Evolutionary conservation across 768 basidiomycete species (phyloP).

Genomic region (Lentinus tigrinus): DNA sequence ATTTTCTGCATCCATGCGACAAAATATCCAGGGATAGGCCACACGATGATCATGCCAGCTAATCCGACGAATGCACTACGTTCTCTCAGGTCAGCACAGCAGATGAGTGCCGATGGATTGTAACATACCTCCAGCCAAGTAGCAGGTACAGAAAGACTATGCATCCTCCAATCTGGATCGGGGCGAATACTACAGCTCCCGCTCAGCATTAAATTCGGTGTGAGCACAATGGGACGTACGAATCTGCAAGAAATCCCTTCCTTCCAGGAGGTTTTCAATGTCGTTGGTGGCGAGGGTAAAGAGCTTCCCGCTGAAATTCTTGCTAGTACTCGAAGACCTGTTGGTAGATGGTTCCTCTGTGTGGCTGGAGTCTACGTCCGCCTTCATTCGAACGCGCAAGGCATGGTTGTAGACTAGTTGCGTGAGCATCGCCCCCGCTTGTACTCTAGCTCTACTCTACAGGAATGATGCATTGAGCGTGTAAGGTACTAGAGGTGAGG

Average conservation of each 20-base stretch:
- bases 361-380: conserved; percentile 28
- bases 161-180: conserved; percentile 39
- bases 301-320: conserved; percentile 70
- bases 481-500: not conserved
- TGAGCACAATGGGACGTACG: conserved; percentile 31
- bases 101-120: not conserved
- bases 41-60: conserved; percentile 35
- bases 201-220: conserved; percentile 41
- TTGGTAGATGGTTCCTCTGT: not conserved
- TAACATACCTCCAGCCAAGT: conserved; percentile 47
- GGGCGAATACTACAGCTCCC: conserved; percentile 34
- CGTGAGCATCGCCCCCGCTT: conserved; percentile 47
- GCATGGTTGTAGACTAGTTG: conserved; percentile 52
- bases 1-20: conserved; percentile 32
- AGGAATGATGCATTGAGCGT: not conserved
- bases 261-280: conserved; percentile 27
- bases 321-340: conserved; percentile 1
- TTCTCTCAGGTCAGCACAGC: not conserved
- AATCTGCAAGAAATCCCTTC: not conserved
- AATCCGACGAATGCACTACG: conserved; percentile 40
- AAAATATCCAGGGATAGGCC: conserved; percentile 41
- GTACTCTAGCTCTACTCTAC: conserved; percentile 45
- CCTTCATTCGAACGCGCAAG: conserved; percentile 60
- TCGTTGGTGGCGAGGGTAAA: conserved; percentile 70
- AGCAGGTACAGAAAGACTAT: conserved; percentile 42